A percentile compares a stretch with the other conserved stretches of the same genome.
Conservation (phyloP, 1,139 yeast genomes). For the Scheffersomyces illinoinensis region DNA sequence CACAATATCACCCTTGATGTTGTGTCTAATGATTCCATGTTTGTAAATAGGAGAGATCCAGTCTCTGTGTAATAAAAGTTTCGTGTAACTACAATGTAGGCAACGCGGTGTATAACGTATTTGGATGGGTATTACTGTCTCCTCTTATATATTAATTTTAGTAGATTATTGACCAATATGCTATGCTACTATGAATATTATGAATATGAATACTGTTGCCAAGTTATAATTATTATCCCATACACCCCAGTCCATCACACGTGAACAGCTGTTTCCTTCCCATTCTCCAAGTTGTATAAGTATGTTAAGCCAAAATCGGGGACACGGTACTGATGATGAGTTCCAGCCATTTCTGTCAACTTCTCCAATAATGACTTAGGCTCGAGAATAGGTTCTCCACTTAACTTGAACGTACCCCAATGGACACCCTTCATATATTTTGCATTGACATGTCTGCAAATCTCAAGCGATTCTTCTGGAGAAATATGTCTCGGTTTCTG, state of each 20-base stretch:
- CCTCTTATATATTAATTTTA: no score
- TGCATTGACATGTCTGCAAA: slow-evolving; percentile 64
- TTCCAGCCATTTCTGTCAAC: slow-evolving; percentile 21
- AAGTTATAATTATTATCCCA: not conserved
- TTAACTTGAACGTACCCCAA: slow-evolving; percentile 92
- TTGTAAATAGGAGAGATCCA: not conserved
- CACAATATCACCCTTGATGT: not conserved
- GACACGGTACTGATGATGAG: slow-evolving; percentile 23
- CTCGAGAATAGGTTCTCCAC: slow-evolving; percentile 85
- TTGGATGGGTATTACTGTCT: no score
- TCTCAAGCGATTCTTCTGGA: slow-evolving; percentile 73
- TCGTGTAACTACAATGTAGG: not conserved
- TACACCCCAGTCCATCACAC: not conserved
- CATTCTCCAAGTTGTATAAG: slow-evolving; percentile 28
- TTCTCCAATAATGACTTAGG: slow-evolving; percentile 53
- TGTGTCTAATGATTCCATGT: not conserved
- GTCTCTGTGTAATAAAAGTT: not conserved
- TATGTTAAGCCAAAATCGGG: slow-evolving; percentile 49
- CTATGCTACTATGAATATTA: not conserved
- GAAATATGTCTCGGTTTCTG: slow-evolving; percentile 85
- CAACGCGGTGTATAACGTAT: not conserved
- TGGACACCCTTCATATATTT: slow-evolving; percentile 80
- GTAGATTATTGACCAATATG: not conserved
- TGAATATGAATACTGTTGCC: not conserved
- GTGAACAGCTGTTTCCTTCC: slow-evolving; percentile 1